These are phyloP conservation scores for Xylaria sp. DNA, from an alignment of 2,329 filamentous ascomycete species.

Conservation along the genomic window DNA sequence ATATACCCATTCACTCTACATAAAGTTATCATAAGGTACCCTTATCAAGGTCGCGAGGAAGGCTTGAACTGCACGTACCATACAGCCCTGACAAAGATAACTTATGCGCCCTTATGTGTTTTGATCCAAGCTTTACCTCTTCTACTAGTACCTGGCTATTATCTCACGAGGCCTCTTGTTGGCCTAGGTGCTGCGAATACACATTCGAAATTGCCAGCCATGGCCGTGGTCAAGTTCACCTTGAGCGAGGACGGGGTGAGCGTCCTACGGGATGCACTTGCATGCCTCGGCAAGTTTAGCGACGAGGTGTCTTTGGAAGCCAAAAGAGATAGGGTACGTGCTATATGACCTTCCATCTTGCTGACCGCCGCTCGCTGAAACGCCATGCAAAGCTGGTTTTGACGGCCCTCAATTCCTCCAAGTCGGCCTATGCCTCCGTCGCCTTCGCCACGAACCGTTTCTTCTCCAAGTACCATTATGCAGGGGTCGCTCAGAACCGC, in stretches of 20 bases:
- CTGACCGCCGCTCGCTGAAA: conserved; percentile 26
- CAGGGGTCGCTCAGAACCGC: conserved; percentile 61
- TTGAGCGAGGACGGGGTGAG: conserved; percentile 78
- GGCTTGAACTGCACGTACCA: not conserved
- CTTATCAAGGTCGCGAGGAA: not conserved
- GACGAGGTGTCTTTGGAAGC: conserved; percentile 82
- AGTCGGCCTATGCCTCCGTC: conserved; percentile 81
- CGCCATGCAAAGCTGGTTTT: conserved; percentile 69
- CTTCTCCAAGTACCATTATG: conserved; percentile 78
- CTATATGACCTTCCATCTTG: not conserved
- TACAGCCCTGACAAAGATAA: not conserved
- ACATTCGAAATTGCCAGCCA: conserved; percentile 44
- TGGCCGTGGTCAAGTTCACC: conserved; percentile 77
- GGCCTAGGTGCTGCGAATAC: not conserved
- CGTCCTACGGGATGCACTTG: conserved; percentile 76
- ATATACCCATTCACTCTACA: no score
- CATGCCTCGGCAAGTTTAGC: conserved; percentile 82
- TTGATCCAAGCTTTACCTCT: not conserved
- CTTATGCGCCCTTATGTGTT: not conserved
- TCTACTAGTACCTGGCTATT: not conserved
- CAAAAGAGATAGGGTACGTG: conserved; percentile 70
- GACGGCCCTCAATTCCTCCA: conserved; percentile 81
- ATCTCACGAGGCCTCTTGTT: not conserved
- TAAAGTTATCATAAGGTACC: not conserved
- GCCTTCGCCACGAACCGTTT: conserved; percentile 74